A percentile compares a stretch with the other conserved stretches of the same genome.
Conservation (phyloP, 495 filamentous ascomycete species). For the Penicillium psychrofluorescens region DNA sequence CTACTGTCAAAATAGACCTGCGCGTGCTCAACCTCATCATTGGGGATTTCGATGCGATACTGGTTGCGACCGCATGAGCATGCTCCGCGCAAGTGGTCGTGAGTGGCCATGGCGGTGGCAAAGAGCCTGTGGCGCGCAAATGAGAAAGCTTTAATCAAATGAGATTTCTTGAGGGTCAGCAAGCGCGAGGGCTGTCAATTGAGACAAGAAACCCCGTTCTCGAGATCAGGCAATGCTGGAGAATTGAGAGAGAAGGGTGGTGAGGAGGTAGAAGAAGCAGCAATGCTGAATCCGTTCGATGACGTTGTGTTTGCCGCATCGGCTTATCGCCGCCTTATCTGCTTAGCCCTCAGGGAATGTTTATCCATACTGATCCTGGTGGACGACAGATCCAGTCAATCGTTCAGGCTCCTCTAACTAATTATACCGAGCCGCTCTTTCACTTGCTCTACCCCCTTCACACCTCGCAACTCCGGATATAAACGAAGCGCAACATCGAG, state of each 20-base stretch:
- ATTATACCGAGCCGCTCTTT: too few relatives aligned
- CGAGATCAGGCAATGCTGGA: too few relatives aligned
- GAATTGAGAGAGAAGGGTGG: not conserved
- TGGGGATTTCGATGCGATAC: slow-evolving; percentile 65
- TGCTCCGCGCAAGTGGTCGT: slow-evolving; percentile 57
- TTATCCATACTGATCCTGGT: too few relatives aligned
- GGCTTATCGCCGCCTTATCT: slow-evolving; percentile 14
- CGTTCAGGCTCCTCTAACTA: too few relatives aligned
- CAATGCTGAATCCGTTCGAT: slow-evolving; percentile 17
- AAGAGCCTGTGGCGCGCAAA: not conserved
- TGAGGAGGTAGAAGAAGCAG: slow-evolving; percentile 5
- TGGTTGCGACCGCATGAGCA: slow-evolving; percentile 83
- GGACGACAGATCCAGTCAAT: too few relatives aligned
- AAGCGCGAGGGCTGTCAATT: too few relatives aligned
- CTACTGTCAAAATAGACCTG: slow-evolving; percentile 65
- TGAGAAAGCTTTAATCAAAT: not conserved
- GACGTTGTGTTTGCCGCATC: slow-evolving; percentile 25
- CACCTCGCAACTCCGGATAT: slow-evolving; percentile 9
- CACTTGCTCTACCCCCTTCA: too few relatives aligned
- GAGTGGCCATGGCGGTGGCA: slow-evolving; percentile 14
- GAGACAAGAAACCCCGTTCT: too few relatives aligned
- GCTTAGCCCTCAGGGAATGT: not conserved
- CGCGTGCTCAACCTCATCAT: slow-evolving; percentile 43
- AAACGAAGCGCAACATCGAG: slow-evolving; percentile 9
- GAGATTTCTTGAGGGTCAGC: too few relatives aligned